A percentile compares a stretch with the other conserved stretches of the same genome.
These are phyloP conservation scores for Diplodia intermedia DNA, from an alignment of 2,329 filamentous ascomycete species.

Conservation along the genomic window DNA sequence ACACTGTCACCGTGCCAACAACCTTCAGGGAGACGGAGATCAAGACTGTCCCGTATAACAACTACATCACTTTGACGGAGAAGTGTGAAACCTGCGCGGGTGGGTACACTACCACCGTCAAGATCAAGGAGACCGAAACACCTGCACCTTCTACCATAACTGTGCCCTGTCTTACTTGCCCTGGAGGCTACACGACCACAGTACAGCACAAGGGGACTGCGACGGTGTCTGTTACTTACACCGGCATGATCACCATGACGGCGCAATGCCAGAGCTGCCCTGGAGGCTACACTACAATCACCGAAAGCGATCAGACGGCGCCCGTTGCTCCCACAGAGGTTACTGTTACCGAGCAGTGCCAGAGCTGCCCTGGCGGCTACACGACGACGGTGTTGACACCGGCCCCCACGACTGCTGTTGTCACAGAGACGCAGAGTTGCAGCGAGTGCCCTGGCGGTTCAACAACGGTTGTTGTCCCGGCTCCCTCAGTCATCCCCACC, in stretches of 20 bases:
- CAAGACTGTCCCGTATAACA: neutral
- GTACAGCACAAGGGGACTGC: neutral
- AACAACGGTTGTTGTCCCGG: neutral
- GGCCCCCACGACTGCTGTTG: neutral
- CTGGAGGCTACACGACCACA: neutral
- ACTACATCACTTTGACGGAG: conserved; percentile 5
- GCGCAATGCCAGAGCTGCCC: neutral
- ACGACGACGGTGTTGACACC: neutral
- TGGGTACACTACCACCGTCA: neutral
- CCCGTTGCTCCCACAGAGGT: neutral
- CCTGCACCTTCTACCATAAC: neutral
- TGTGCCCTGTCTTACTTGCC: neutral
- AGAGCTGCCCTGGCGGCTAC: neutral
- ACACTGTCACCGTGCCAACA: neutral
- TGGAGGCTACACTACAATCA: neutral
- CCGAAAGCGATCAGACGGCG: neutral
- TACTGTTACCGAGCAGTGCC: conserved; percentile 1
- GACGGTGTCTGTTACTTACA: neutral
- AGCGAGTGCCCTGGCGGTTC: neutral
- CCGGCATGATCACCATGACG: neutral
- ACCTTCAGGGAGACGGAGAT: conserved; percentile 5
- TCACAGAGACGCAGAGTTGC: neutral
- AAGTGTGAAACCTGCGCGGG: neutral
- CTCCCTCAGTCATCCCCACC: neutral
- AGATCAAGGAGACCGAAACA: conserved; percentile 2